Percentiles rank a stretch among this genome's conserved stretches.
Evolutionary conservation across 192 early-diverging fungal species (phyloP).

Genomic region (Entomortierella beljakovae): DNA sequence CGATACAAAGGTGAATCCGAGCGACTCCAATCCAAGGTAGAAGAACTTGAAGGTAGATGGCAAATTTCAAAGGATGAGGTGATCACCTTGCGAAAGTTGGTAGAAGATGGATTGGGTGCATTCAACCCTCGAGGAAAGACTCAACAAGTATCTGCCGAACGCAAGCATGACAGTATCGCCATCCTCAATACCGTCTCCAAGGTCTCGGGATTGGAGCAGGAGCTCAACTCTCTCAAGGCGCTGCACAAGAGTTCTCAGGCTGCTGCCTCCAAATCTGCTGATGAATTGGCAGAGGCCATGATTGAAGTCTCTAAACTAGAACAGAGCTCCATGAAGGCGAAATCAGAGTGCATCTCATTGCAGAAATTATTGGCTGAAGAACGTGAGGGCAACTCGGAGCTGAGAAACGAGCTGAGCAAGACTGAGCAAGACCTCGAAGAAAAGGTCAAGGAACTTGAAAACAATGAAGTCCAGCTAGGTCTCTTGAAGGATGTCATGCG

Average conservation of each 20-base stretch:
- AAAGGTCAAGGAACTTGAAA: constrained; percentile 59
- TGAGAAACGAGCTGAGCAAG: constrained; percentile 46
- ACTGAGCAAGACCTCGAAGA: constrained; percentile 55
- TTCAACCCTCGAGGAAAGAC: constrained; percentile 40
- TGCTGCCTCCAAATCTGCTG: constrained; percentile 34
- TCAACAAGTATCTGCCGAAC: constrained; percentile 7
- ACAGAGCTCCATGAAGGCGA: constrained; percentile 56
- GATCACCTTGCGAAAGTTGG: constrained; percentile 47
- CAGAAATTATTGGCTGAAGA: constrained; percentile 58
- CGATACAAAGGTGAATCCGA: constrained; percentile 53
- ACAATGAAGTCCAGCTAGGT: constrained; percentile 63
- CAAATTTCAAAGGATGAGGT: constrained; percentile 56
- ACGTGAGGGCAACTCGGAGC: constrained; percentile 50
- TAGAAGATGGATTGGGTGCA: constrained; percentile 56
- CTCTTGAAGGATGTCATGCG: constrained; percentile 64
- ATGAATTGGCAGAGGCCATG: constrained; percentile 56
- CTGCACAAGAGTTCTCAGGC: constrained; percentile 32
- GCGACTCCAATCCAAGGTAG: constrained; percentile 49
- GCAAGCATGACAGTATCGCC: constrained; percentile 51
- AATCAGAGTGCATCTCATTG: constrained; percentile 55
- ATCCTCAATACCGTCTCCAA: constrained; percentile 42
- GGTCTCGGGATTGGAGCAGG: constrained; percentile 53
- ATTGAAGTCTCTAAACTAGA: constrained; percentile 61
- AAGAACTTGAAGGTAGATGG: constrained; percentile 54
- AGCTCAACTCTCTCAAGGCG: constrained; percentile 50